Conservation (phyloP, 2,329 filamentous ascomycete genomes). For the Arthrobotrys sinensis region DNA sequence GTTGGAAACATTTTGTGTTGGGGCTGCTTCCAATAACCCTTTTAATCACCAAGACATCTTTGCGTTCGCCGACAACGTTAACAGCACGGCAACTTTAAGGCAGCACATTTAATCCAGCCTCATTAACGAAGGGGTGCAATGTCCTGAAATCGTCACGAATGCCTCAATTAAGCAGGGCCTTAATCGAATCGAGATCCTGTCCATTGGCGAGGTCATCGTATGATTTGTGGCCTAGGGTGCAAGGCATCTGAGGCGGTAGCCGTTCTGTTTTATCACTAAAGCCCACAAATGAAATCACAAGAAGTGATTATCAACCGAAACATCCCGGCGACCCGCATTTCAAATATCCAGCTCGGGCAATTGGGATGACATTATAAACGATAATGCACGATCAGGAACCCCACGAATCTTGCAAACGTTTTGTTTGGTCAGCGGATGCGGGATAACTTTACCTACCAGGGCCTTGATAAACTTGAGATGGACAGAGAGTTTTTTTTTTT, state of each 20-base stretch:
- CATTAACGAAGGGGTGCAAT: conserved; percentile 30
- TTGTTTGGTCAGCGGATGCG: conserved; percentile 51
- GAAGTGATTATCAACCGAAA: conserved; percentile 59
- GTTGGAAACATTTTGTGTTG: conserved; percentile 23
- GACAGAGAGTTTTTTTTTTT: conserved; percentile 8
- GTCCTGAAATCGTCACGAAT: conserved; percentile 56
- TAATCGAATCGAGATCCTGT: conserved; percentile 38
- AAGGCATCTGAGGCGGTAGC: conserved; percentile 45
- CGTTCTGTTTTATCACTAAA: conserved; percentile 33
- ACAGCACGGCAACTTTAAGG: conserved; percentile 23
- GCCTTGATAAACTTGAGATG: conserved; percentile 27
- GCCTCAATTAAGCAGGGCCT: conserved; percentile 31
- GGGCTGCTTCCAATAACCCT: conserved; percentile 30
- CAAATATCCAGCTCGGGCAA: conserved; percentile 39
- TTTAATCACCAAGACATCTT: conserved; percentile 37
- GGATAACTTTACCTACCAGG: conserved; percentile 20
- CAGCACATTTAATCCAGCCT: conserved; percentile 39
- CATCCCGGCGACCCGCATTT: conserved; percentile 51
- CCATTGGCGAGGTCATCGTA: conserved; percentile 28
- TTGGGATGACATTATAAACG: conserved; percentile 52
- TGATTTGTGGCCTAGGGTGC: conserved; percentile 35
- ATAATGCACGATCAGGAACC: conserved; percentile 51
- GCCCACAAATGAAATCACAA: conserved; percentile 49
- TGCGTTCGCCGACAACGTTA: conserved; percentile 46
- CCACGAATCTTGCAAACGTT: conserved; percentile 45